Evolutionary conservation across 2,329 filamentous ascomycete genomes (phyloP), one percentile per base, ranked within the genome.

Genomic region (Fusarium sp.): DNA sequence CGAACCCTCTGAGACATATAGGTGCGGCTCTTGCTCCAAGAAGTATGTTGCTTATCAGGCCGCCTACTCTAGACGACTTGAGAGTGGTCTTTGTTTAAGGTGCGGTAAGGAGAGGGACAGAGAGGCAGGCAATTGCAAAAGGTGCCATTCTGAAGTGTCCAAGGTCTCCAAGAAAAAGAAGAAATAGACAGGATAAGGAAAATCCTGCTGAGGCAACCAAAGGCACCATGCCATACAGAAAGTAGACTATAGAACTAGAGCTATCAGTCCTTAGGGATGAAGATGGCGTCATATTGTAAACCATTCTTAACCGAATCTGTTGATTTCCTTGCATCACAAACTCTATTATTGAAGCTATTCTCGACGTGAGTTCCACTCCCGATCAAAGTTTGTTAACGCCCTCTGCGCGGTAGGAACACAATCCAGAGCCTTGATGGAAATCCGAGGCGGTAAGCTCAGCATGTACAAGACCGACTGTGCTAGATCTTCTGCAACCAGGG

Each of bases 351-450:
- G 4, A 1, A 24, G 8, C 18, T 32, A 56, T 15, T 12, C 17
- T 7, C 17, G 58, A 42, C 47, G 58, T 18, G 36, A 55, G n/a
- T 55, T 58, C 59, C 59, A 62, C 7, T 62, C 39, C 15, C 39
- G 51, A 15, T 62, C 59, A 26, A 62, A 62, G 1, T 45, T 58
- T 2, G 39, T 58, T 32, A 62, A 5, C 1, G 59, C 39, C 12
- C 51, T 44, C 38, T 62, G 59, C 7, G 51, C 51, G 1, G 69
- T 70, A 28, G 72, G 72, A 3, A 74, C 70, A 20, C 57, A 51
- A 48, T 73, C 72, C 12, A 74, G 17, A 6, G 72, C 70, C 24
- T 74, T 73, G 28, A 74, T 66, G 0, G 72, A 73, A 1, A 62
- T n/a, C 3, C 55, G 42, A 9, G 41, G 32, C 4, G 70, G 72